Evolutionary conservation across 768 basidiomycete genomes (phyloP), one percentile per base, ranked within the genome.

Genomic region (Serendipita sp.): DNA sequence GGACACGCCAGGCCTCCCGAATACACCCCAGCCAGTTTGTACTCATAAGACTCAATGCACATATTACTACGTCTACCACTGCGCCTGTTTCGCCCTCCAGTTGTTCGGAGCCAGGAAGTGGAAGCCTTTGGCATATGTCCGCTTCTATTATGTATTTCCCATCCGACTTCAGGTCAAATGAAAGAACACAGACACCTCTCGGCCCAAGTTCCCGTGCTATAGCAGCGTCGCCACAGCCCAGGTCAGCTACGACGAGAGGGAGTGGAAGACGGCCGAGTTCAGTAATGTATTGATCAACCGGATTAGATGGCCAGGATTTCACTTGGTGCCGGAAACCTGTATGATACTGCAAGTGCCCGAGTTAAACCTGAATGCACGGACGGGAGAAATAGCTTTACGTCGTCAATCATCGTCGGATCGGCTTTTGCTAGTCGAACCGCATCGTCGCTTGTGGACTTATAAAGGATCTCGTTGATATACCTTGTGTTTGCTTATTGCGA

Each of bases 21-120:
- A 98, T 80, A 70, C 91, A 91, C 51, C 79, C 80, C n/a, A 89
- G 81, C 96, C 96, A 99, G 72, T 99, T 97, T 15, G 85, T 88
- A 36, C 90, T 89, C 96, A 99, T 99, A 67, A 99, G 78, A 71
- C 94, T 97, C 68, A 99, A 79, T 28, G 94, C 90, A 72, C 92
- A 98, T 28, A 98, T 86, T 4, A 84, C 92, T 3, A 91, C 85
- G 72, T 99, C 94, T 1, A 92, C 90, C 2, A 98, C 73, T 68
- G 90, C 86, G 0, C 84, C 91, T 63, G 81, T 79, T 34, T 81
- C 83, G 15, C 73, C 69, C 3, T 74, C 76, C 30, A 76, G 76
- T 67, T 69, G 68, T 56, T 65, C 83, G 23, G 85, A 84, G 32
- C 95, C 95, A 1, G 96, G 94, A 3, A 98, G 74, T 2, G 95